These are phyloP conservation scores for Ampelomyces quisqualis DNA, from an alignment of 2,329 filamentous ascomycete genomes.

Conservation along the genomic window DNA sequence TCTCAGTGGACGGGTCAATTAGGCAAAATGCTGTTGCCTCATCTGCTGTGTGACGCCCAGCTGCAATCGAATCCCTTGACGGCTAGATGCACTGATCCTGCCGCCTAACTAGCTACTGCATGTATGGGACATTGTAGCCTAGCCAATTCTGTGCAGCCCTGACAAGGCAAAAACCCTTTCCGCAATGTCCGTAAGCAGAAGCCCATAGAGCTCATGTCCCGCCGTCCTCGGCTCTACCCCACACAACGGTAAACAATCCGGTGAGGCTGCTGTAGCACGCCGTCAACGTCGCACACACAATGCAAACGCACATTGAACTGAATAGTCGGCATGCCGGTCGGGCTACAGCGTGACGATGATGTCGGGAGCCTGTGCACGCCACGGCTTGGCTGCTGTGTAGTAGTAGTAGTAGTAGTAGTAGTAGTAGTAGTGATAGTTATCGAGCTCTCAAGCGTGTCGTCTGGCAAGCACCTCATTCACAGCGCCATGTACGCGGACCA, in stretches of 20 bases:
- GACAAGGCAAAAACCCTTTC: neutral
- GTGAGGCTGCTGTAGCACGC: constrained; percentile 1
- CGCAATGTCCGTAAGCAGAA: neutral
- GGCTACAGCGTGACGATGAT: neutral
- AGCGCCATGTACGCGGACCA: constrained; percentile 28
- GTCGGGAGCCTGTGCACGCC: neutral
- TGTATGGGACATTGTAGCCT: constrained; percentile 5
- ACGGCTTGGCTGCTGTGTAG: too few relatives aligned
- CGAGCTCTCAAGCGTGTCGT: neutral
- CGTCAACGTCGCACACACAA: constrained; percentile 1
- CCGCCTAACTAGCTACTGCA: constrained; percentile 1
- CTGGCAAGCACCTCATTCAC: constrained; percentile 29
- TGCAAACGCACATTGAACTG: neutral
- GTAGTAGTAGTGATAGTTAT: too few relatives aligned
- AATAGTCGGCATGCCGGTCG: neutral
- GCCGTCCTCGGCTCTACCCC: constrained; percentile 6
- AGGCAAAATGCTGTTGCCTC: constrained; percentile 1
- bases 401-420: too few relatives aligned
- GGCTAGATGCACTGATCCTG: constrained; percentile 25
- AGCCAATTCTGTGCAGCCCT: constrained; percentile 8
- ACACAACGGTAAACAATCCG: constrained; percentile 7
- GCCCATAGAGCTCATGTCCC: too few relatives aligned
- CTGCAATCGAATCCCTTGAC: constrained; percentile 15
- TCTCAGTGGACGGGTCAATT: constrained; percentile 1
- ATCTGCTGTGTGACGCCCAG: constrained; percentile 17